Evolutionary conservation across 306 rosid species (phyloP).

Genomic region (Elaeagnus macrophylla): DNA sequence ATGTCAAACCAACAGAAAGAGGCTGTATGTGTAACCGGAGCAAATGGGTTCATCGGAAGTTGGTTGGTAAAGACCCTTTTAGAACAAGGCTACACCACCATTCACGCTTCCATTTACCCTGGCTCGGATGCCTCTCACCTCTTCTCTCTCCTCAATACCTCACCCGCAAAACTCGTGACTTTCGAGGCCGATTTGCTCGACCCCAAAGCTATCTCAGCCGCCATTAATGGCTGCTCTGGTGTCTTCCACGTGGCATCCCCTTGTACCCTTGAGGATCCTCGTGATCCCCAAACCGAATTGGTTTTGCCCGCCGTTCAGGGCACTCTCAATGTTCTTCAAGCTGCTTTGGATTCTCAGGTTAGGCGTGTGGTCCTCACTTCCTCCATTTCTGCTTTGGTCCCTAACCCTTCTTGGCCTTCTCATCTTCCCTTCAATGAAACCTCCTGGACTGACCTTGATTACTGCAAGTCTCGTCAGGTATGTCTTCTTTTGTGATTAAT

Average conservation of each 20-base stretch:
- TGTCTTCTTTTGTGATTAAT: background rate
- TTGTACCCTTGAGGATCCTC: constrained; percentile 67
- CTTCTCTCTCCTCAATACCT: constrained; percentile 34
- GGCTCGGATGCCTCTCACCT: constrained; percentile 59
- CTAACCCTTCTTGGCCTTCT: constrained; percentile 66
- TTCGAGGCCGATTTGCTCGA: constrained; percentile 36
- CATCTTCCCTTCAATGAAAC: constrained; percentile 40
- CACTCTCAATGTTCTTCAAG: constrained; percentile 60
- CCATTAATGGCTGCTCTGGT: constrained; percentile 52
- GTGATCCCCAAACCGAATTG: constrained; percentile 48
- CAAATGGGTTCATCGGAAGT: constrained; percentile 82
- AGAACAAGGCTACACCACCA: constrained; percentile 38
- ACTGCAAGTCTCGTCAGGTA: constrained; percentile 41
- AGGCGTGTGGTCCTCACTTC: constrained; percentile 77
- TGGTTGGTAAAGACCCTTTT: constrained; percentile 60
- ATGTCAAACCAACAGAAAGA: background rate
- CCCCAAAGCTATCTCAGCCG: constrained; percentile 35
- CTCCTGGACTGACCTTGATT: constrained; percentile 75
- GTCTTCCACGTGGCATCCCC: constrained; percentile 91
- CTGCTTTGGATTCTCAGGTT: constrained; percentile 30
- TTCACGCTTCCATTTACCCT: constrained; percentile 68
- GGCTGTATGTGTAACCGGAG: constrained; percentile 73
- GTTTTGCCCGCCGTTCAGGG: constrained; percentile 69
- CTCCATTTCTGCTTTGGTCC: constrained; percentile 79
- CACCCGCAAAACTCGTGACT: constrained; percentile 18